These are phyloP conservation scores for Rhododendron ferrugineum DNA, from an alignment of 148 eudicot species.

Conservation along the genomic window DNA sequence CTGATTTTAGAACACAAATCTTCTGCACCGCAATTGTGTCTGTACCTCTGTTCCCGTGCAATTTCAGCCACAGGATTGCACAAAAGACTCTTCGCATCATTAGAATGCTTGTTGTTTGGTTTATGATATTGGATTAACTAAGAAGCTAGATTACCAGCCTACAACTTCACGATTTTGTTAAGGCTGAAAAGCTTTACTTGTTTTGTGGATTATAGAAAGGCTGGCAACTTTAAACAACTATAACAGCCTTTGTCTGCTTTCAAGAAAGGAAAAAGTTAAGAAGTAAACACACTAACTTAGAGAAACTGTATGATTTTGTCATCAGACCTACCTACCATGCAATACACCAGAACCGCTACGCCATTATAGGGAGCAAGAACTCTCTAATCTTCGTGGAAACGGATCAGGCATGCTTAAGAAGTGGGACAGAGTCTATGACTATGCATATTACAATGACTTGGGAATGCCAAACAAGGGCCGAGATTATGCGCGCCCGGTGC, in stretches of 20 bases:
- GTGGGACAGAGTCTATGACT: constrained; percentile 88
- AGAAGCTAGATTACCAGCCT: background rate
- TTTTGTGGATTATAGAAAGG: background rate
- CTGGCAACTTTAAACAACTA: background rate
- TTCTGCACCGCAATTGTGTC: background rate
- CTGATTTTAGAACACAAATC: background rate
- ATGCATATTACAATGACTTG: constrained; percentile 76
- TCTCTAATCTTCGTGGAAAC: constrained; percentile 63
- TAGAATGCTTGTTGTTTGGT: background rate
- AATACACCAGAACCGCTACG: constrained; percentile 66
- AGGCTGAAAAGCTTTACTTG: background rate
- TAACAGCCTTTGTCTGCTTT: background rate
- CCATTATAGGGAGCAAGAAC: constrained; percentile 69
- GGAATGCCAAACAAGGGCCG: constrained; percentile 72
- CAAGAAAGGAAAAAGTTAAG: background rate
- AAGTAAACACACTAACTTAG: constrained; percentile 1
- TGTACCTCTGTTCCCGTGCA: no score
- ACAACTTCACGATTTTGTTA: background rate
- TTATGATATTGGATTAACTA: background rate
- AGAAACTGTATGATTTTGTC: background rate
- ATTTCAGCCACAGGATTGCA: no score
- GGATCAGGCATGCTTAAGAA: constrained; percentile 64
- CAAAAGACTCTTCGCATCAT: background rate
- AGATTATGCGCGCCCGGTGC: constrained; percentile 57
- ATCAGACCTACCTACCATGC: constrained; percentile 64